These are phyloP conservation scores for Kluyveromyces starmeri DNA, from an alignment of 805 yeast genomes.

Conservation along the genomic window DNA sequence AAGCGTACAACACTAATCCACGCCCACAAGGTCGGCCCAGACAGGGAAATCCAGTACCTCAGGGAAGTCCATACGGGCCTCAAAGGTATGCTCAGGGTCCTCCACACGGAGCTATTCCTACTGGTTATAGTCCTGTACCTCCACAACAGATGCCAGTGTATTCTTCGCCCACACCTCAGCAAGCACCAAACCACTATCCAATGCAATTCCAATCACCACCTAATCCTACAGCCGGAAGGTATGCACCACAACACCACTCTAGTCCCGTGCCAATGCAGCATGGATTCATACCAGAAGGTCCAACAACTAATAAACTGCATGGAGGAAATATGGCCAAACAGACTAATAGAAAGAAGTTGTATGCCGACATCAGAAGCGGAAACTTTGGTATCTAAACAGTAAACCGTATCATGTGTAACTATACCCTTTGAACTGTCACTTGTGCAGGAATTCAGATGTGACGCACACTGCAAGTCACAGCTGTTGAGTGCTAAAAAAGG, in stretches of 20 bases:
- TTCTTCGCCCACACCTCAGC: neutral
- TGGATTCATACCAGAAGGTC: constrained; percentile 1
- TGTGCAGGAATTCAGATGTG: no score
- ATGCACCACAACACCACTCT: neutral
- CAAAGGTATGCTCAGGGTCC: neutral
- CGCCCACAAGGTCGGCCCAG: neutral
- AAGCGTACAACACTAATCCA: neutral
- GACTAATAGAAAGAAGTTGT: constrained; percentile 46
- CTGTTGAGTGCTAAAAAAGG: no score
- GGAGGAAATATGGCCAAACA: constrained; percentile 31
- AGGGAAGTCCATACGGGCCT: no score
- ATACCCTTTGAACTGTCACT: no score
- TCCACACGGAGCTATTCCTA: constrained; percentile 5
- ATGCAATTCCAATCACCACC: neutral
- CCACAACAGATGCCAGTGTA: constrained; percentile 4
- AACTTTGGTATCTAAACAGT: constrained; percentile 51
- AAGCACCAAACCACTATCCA: no score
- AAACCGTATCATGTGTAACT: no score
- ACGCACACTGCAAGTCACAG: no score
- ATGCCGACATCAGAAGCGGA: constrained; percentile 58
- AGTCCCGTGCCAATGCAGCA: constrained; percentile 10
- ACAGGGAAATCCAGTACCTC: neutral
- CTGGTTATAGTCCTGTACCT: constrained; percentile 7
- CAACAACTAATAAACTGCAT: constrained; percentile 37
- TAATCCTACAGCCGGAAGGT: constrained; percentile 9